Evolutionary conservation across 345 rosid genomes (phyloP).

Genomic region (Hevea brasiliensis): DNA sequence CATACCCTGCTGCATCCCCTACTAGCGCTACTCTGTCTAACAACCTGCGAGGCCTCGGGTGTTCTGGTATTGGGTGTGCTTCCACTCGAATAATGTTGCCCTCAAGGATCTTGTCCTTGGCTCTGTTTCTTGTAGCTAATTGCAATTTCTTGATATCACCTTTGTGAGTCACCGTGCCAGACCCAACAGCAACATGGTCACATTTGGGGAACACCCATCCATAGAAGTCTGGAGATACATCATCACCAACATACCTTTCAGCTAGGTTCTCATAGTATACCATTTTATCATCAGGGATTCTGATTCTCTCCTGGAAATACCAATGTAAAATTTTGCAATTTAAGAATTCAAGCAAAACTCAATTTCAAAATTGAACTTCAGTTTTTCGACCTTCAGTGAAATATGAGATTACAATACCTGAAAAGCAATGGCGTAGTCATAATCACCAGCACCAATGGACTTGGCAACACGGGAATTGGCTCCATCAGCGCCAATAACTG

Average conservation of each 20-base stretch:
- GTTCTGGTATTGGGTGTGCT: conserved; percentile 91
- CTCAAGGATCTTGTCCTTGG: conserved; percentile 81
- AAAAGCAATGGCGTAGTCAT: conserved; percentile 91
- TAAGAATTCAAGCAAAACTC: background rate
- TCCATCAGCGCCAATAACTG: conserved; percentile 95
- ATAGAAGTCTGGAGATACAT: conserved; percentile 91
- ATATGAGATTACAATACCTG: conserved; percentile 46
- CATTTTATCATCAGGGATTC: conserved; percentile 83
- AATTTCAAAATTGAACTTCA: too few species aligned
- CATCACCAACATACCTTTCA: conserved; percentile 95
- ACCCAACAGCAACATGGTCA: conserved; percentile 96
- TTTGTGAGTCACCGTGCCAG: conserved; percentile 91
- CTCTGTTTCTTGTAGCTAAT: conserved; percentile 78
- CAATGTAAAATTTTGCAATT: background rate
- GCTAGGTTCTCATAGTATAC: conserved; percentile 81
- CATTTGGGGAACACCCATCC: conserved; percentile 98
- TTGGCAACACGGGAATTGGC: conserved; percentile 94
- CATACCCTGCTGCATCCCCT: conserved; percentile 92
- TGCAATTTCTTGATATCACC: conserved; percentile 93
- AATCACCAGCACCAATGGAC: conserved; percentile 82
- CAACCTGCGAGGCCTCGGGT: conserved; percentile 77
- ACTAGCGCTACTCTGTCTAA: conserved; percentile 71
- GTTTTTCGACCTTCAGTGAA: too few species aligned
- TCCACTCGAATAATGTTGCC: conserved; percentile 90
- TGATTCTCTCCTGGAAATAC: conserved; percentile 69